Percentiles rank a stretch among this genome's conserved stretches.
Conservation (phyloP, 83 land plant species). For the Picea engelmannii region DNA sequence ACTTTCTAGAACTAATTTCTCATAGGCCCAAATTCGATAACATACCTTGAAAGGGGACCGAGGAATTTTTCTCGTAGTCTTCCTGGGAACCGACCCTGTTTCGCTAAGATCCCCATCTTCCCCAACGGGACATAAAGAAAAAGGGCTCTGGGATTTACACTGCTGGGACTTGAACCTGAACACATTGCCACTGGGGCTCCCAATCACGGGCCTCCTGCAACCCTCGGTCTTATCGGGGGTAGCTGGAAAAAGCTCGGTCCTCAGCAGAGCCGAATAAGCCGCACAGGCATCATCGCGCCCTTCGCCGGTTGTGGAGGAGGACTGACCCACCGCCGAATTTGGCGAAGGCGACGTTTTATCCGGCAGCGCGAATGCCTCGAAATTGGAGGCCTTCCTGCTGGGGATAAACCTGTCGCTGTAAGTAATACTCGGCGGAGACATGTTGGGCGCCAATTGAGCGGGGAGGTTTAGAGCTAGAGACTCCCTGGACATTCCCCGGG, state of each 20-base stretch:
- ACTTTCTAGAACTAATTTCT: not conserved
- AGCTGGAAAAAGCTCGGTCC: slow-evolving; percentile 75
- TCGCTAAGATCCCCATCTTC: slow-evolving; percentile 62
- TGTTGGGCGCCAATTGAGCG: too few species aligned
- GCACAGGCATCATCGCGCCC: slow-evolving; percentile 52
- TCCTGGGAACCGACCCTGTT: slow-evolving; percentile 53
- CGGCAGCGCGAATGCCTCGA: slow-evolving; percentile 61
- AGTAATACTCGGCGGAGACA: too few species aligned
- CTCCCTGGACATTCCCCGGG: too few species aligned
- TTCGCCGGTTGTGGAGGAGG: not conserved
- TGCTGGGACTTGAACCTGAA: slow-evolving; percentile 73
- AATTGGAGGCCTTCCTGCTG: slow-evolving; percentile 45
- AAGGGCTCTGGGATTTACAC: slow-evolving; percentile 49
- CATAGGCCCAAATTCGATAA: too few species aligned
- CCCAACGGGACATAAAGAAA: slow-evolving; percentile 58
- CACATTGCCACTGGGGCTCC: slow-evolving; percentile 51
- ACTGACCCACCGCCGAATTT: not conserved
- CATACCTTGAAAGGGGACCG: slow-evolving; percentile 90
- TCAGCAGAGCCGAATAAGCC: slow-evolving; percentile 64
- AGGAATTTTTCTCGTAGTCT: slow-evolving; percentile 82
- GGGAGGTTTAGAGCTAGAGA: too few species aligned
- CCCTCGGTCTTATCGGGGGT: slow-evolving; percentile 67
- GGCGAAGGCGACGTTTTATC: slow-evolving; percentile 33
- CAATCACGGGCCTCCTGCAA: slow-evolving; percentile 8
- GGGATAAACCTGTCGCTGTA: slow-evolving; percentile 77